A percentile compares a stretch with the other conserved stretches of the same genome.
phyloP scores from a whole-genome alignment of 352 stramenopile species.

The Blastocystis sp. region DNA sequence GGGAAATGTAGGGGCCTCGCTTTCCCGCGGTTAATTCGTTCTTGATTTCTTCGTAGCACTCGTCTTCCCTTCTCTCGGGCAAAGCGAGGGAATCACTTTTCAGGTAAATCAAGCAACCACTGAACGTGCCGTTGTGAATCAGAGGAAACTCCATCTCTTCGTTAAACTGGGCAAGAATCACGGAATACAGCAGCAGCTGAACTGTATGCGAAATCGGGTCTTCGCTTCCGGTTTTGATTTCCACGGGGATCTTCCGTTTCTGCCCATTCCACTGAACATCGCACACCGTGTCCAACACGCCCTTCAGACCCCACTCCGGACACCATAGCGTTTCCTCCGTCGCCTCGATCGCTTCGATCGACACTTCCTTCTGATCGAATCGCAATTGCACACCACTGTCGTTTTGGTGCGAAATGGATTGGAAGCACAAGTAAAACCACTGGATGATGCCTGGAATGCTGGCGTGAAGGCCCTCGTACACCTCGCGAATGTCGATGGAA shows the following conservation, averaged over 20 bases:
- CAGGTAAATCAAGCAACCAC: constrained; percentile 49
- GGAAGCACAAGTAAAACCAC: background rate
- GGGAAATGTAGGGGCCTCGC: constrained; percentile 15
- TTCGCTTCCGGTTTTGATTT: constrained; percentile 63
- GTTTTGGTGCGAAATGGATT: background rate
- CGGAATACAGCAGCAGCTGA: constrained; percentile 49
- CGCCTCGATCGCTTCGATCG: background rate
- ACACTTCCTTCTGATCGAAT: background rate
- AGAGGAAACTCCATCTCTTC: constrained; percentile 6
- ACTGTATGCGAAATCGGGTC: constrained; percentile 51
- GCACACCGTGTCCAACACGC: constrained; percentile 56
- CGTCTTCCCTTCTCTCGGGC: background rate
- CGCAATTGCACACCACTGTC: background rate
- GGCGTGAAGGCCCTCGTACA: constrained; percentile 45
- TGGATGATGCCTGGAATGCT: constrained; percentile 53
- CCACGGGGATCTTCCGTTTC: constrained; percentile 25
- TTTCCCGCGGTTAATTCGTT: background rate
- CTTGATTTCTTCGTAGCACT: constrained; percentile 34
- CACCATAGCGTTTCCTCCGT: constrained; percentile 55
- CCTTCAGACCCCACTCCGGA: constrained; percentile 60
- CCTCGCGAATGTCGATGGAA: background rate
- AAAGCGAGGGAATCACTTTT: constrained; percentile 4
- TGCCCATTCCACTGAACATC: background rate
- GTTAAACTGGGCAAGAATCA: background rate
- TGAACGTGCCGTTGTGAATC: background rate